These are phyloP conservation scores for Crithidia expoeki DNA, from an alignment of 208 protist genomes.

Conservation along the genomic window DNA sequence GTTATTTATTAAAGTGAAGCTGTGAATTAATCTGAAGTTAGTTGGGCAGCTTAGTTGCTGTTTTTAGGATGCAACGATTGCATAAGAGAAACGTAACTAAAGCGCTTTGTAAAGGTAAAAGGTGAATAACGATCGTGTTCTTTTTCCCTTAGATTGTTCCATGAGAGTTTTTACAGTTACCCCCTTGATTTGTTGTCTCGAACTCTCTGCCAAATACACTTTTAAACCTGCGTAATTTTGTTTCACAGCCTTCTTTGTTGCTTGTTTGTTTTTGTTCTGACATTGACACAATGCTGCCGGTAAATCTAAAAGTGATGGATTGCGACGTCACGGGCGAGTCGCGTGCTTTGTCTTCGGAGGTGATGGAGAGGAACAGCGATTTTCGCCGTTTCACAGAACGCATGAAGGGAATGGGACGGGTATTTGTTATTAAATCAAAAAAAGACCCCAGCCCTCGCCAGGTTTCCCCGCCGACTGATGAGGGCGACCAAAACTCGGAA, in stretches of 20 bases:
- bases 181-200: neutral
- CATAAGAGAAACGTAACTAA: too few relatives aligned
- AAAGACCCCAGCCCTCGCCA: conserved; percentile 5
- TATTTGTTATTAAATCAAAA: conserved; percentile 32
- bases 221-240: neutral
- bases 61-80: too few relatives aligned
- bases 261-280: too few relatives aligned
- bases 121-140: too few relatives aligned
- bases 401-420: conserved; percentile 30
- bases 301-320: conserved; percentile 11
- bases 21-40: too few relatives aligned
- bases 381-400: conserved; percentile 37
- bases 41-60: too few relatives aligned
- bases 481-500: neutral
- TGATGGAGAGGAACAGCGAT: conserved; percentile 32
- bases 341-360: conserved; percentile 19
- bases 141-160: too few relatives aligned
- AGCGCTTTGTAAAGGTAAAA: too few relatives aligned
- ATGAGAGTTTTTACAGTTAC: too few relatives aligned
- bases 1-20: too few relatives aligned
- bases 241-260: conserved; percentile 21
- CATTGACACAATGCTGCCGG: conserved; percentile 6
- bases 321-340: neutral
- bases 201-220: neutral
- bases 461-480: conserved; percentile 9